Percentiles rank a stretch among this genome's conserved stretches.
Conservation (phyloP, 1,139 yeast genomes). For the Geotrichum bryndzae region DNA sequence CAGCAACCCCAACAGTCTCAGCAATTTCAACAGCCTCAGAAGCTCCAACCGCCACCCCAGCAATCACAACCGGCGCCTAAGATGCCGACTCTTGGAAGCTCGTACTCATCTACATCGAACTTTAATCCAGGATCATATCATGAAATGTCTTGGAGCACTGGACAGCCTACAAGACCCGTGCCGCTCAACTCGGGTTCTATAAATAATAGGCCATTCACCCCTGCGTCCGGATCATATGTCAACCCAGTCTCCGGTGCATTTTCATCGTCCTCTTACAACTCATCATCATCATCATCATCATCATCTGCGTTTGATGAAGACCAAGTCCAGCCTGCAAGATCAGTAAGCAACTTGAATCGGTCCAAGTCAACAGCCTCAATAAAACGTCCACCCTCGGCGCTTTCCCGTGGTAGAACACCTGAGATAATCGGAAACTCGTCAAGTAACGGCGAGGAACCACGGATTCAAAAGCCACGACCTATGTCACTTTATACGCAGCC, state of each 20-base stretch:
- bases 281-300: conserved; percentile 4
- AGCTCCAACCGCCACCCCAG: not conserved
- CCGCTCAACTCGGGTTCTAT: conserved; percentile 7
- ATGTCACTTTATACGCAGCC: conserved; percentile 11
- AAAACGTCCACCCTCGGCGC: conserved; percentile 10
- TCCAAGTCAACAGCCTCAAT: conserved; percentile 11
- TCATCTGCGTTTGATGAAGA: conserved; percentile 15
- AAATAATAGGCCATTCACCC: conserved; percentile 16
- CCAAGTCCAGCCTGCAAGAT: not conserved
- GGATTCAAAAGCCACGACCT: conserved; percentile 13
- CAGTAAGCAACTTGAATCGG: conserved; percentile 3
- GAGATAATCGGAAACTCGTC: not conserved
- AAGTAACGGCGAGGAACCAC: conserved; percentile 1
- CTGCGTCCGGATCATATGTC: not conserved
- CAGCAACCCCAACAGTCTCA: not conserved
- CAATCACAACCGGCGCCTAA: not conserved
- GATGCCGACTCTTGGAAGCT: not conserved
- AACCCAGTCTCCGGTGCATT: not conserved
- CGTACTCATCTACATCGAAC: conserved; percentile 3
- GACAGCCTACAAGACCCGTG: not conserved
- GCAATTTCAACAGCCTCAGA: not conserved
- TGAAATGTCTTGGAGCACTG: conserved; percentile 8
- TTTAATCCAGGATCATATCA: not conserved
- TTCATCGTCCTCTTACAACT: not conserved
- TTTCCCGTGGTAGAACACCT: not conserved